Base-by-base conservation (phyloP, 768 basidiomycete species). In the Phanerochaete carnosa region DNA sequence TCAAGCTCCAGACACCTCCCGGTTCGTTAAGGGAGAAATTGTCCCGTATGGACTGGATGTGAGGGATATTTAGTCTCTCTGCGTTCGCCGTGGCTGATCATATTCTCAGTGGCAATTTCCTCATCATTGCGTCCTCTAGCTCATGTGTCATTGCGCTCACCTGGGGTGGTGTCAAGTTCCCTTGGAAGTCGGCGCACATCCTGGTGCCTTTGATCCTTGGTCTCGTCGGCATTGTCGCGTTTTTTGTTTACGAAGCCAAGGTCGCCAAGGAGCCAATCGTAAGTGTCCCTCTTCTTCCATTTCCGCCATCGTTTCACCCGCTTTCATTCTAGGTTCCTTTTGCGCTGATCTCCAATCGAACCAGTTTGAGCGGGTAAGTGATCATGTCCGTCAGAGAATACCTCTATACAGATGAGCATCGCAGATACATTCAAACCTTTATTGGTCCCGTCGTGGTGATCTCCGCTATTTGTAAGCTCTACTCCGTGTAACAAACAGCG, bases 121-220 rank as follows among this genome's bases (percentile, higher is more conserved):
- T 71, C n/a, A 61, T 72, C 29, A 64, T 70, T 23, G 49, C 60
- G 5, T 62, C 62, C 54, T 61, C 69, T 2, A 54, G 51, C 2
- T 25, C 66, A 16, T 49, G 58, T 29, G 51, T 59, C 28, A 55
- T 72, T 29, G 65, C 62, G 9, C 49, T 72, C 35, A 64, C 70
- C 57, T 72, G 69, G 74, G 80, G 73, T 22, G 80, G 77, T 25
- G 65, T 73, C 30, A 56, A 65, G 3, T 77, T 75, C 68, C 39
- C 74, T 0, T 81, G 80, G 80, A 50, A 50, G 8, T 73, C 72
- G 0, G 70, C 61, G 19, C 67, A 71, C 22, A 71, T 77, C 13
- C 70, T 80, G 16, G 75, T 69, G 2, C 78, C 79, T 0, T 70
- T 81, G 16, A 66, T 79, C 53, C 37, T 78, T 32, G 80, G 80